Conservation (phyloP, 805 yeast species). For the Candida vaughaniae region DNA sequence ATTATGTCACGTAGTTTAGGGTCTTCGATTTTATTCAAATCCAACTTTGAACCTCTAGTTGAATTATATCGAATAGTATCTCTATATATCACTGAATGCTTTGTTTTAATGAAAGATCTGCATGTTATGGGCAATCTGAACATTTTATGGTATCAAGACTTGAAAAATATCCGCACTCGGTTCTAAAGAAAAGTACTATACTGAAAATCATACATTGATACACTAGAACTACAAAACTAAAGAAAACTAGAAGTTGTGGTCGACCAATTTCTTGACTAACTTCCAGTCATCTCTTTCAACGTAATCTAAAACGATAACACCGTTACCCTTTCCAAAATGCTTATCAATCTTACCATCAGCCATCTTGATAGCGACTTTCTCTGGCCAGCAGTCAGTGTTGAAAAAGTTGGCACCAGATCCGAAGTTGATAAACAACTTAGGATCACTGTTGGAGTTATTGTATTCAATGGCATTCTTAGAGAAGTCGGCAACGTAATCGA, state of each 20-base stretch:
- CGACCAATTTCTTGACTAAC: conserved; percentile 48
- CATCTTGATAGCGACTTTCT: conserved; percentile 57
- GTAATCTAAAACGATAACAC: conserved; percentile 68
- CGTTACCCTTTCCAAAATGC: conserved; percentile 54
- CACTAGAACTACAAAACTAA: too few species aligned
- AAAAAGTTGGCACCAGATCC: conserved; percentile 74
- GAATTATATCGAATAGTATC: not conserved
- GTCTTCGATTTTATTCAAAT: conserved; percentile 14
- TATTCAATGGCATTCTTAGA: conserved; percentile 52
- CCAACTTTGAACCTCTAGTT: not conserved
- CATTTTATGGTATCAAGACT: too few species aligned
- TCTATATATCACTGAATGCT: too few species aligned
- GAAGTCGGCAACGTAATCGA: conserved; percentile 54
- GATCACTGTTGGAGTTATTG: conserved; percentile 42
- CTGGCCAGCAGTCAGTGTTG: conserved; percentile 74
- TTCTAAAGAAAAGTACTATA: too few species aligned
- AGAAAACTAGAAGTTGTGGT: conserved; percentile 40
- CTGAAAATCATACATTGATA: not conserved
- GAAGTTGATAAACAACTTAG: conserved; percentile 65
- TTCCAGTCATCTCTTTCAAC: conserved; percentile 63
- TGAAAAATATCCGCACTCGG: conserved; percentile 7
- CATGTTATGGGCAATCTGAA: too few species aligned
- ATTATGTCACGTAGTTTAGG: conserved; percentile 31
- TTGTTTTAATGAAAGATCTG: too few species aligned
- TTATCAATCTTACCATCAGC: conserved; percentile 42